Evolutionary conservation across 73 alveolate species (phyloP), one percentile per base, ranked within the genome.

Genomic region (Symbiodinium pilosum): DNA sequence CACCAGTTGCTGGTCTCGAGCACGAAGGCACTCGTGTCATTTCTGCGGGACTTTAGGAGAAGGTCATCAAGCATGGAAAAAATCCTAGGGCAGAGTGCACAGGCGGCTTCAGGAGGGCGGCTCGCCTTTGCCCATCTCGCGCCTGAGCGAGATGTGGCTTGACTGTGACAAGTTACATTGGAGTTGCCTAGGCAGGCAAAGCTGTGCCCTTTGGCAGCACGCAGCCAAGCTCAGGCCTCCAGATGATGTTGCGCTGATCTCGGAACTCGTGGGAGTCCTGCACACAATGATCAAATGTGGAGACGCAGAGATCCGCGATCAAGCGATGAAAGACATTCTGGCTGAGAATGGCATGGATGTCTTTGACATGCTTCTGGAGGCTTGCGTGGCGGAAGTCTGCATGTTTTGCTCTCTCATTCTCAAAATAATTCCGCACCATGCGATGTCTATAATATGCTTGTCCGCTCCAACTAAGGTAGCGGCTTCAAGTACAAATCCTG

Each of bases 41-140:
- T n/a, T n/a, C n/a, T n/a, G n/a, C n/a, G n/a, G n/a, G n/a, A n/a
- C n/a, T n/a, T n/a, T n/a, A n/a, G n/a, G n/a, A n/a, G n/a, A n/a
- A n/a, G n/a, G n/a, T n/a, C n/a, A n/a, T n/a, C n/a, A n/a, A n/a
- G n/a, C n/a, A n/a, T n/a, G n/a, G n/a, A n/a, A n/a, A n/a, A n/a
- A n/a, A n/a, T n/a, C n/a, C n/a, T n/a, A n/a, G n/a, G n/a, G n/a
- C n/a, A n/a, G n/a, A n/a, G 59, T 6, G 59, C 59, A 47, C 68
- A 84, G 97, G 97, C 97, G 97, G 30, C 77, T 91, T 1, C 97
- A 91, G 54, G 97, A 91, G 54, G 97, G 97, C 9, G 97, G 97
- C 30, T 68, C 97, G 0, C 89, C 97, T 11, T 32, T 91, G 77
- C 97, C 97, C 9, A n/a, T 91, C 47, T 21, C 77, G 40, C 88